A percentile compares a stretch with the other conserved stretches of the same genome.
These are phyloP conservation scores for Narthecium ossifragum DNA, from an alignment of 106 monocot species.

Conservation along the genomic window DNA sequence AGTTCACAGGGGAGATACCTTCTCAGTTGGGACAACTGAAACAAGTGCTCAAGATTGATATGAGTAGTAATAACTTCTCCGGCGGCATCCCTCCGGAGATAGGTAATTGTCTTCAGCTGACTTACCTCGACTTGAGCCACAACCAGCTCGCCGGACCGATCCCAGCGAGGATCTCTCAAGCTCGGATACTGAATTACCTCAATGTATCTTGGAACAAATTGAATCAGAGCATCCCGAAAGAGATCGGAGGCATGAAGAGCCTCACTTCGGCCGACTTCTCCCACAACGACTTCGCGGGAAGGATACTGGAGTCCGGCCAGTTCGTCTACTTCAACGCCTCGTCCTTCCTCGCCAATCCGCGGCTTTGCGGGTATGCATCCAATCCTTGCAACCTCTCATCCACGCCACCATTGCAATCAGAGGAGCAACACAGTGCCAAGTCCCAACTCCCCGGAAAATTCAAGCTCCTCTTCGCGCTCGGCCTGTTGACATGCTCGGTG, in stretches of 20 bases:
- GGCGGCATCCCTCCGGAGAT: conserved; percentile 41
- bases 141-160: conserved; percentile 32
- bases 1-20: conserved; percentile 38
- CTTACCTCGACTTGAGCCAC: conserved; percentile 47
- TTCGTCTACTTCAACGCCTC: conserved; percentile 50
- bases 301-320: conserved; percentile 37
- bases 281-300: conserved; percentile 45
- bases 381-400: conserved; percentile 40
- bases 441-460: conserved; percentile 28
- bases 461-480: conserved; percentile 41
- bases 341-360: conserved; percentile 39
- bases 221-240: conserved; percentile 41
- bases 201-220: conserved; percentile 56
- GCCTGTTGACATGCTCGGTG: conserved; percentile 34
- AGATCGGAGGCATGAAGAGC: conserved; percentile 55
- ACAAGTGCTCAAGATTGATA: conserved; percentile 40
- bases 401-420: neutral
- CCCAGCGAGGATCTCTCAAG: conserved; percentile 24
- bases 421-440: neutral
- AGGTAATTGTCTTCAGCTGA: conserved; percentile 30
- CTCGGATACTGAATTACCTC: conserved; percentile 47
- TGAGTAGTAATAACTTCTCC: conserved; percentile 46
- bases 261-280: conserved; percentile 50
- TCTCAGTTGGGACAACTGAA: conserved; percentile 26
- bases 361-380: conserved; percentile 19